Evolutionary conservation across 1,284 basidiomycete genomes (phyloP).

Genomic region (Moniliella sp.): DNA sequence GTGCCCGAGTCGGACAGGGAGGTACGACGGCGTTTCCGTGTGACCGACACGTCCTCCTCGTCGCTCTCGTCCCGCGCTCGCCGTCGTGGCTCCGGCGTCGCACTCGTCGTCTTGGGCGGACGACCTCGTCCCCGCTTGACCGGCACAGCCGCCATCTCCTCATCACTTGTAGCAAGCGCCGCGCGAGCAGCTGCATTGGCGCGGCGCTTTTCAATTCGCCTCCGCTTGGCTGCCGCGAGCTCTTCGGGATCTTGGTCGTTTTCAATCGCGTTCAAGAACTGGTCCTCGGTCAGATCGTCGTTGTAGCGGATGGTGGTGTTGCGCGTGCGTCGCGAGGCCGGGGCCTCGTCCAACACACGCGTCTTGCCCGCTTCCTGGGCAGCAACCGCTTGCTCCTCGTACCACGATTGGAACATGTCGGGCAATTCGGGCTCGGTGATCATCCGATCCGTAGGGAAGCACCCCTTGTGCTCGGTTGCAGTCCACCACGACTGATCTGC

Average conservation of each 20-base stretch:
- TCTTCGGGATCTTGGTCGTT: slow-evolving; percentile 55
- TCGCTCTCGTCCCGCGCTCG: too few species aligned
- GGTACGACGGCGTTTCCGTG: too few species aligned
- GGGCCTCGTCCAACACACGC: slow-evolving; percentile 39
- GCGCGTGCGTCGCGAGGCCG: slow-evolving; percentile 66
- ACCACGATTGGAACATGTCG: slow-evolving; percentile 63
- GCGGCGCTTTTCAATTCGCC: too few species aligned
- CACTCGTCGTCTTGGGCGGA: too few species aligned
- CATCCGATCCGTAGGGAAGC: slow-evolving; percentile 54
- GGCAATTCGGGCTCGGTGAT: slow-evolving; percentile 78
- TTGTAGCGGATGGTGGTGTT: slow-evolving; percentile 73
- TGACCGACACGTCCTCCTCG: too few species aligned
- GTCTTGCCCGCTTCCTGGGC: slow-evolving; percentile 35
- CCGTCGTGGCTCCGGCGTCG: too few species aligned
- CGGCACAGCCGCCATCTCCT: too few species aligned
- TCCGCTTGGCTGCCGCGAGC: slow-evolving; percentile 29
- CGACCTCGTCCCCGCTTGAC: too few species aligned
- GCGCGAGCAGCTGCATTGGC: too few species aligned
- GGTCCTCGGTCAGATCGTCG: slow-evolving; percentile 79
- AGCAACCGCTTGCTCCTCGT: slow-evolving; percentile 35
- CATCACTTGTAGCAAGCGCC: too few species aligned
- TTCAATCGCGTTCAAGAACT: slow-evolving; percentile 52
- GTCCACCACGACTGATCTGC: slow-evolving; percentile 53
- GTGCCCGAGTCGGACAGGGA: too few species aligned
- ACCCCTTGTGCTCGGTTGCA: slow-evolving; percentile 43